phyloP scores from a whole-genome alignment of 2,329 filamentous ascomycete genomes.

The Clonostachys sp. region DNA sequence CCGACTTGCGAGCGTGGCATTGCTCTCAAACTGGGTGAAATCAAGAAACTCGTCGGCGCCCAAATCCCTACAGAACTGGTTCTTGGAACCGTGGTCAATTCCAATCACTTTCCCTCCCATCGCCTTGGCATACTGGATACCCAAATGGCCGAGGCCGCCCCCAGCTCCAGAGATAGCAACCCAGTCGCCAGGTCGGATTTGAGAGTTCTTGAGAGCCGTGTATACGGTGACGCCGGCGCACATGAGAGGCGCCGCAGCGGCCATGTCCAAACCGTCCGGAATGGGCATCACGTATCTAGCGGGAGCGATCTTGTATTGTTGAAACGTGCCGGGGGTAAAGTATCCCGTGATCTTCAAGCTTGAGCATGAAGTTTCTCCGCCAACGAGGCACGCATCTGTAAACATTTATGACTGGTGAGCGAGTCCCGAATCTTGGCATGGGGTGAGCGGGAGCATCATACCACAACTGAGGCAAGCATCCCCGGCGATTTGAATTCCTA shows the following conservation, averaged over 20 bases:
- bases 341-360: neutral
- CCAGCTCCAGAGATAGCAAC: slow-evolving; percentile 65
- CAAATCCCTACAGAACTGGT: neutral
- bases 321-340: slow-evolving; percentile 5
- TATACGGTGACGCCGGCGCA: slow-evolving; percentile 64
- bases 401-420: neutral
- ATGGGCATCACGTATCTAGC: slow-evolving; percentile 36
- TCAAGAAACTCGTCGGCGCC: neutral
- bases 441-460: neutral
- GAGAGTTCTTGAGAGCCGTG: slow-evolving; percentile 68
- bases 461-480: neutral
- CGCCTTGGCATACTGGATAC: neutral
- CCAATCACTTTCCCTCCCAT: neutral
- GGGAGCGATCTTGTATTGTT: slow-evolving; percentile 10
- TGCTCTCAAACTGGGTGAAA: neutral
- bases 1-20: neutral
- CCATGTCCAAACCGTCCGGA: slow-evolving; percentile 24
- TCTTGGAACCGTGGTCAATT: neutral
- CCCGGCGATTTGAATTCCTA: neutral
- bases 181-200: slow-evolving; percentile 59
- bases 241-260: slow-evolving; percentile 53
- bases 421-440: neutral
- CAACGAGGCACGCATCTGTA: neutral
- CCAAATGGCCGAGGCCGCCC: slow-evolving; percentile 5
- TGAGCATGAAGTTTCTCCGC: neutral